Evolutionary conservation across 1,139 yeast genomes (phyloP).

Genomic region (Trichomonascaceae sp.): DNA sequence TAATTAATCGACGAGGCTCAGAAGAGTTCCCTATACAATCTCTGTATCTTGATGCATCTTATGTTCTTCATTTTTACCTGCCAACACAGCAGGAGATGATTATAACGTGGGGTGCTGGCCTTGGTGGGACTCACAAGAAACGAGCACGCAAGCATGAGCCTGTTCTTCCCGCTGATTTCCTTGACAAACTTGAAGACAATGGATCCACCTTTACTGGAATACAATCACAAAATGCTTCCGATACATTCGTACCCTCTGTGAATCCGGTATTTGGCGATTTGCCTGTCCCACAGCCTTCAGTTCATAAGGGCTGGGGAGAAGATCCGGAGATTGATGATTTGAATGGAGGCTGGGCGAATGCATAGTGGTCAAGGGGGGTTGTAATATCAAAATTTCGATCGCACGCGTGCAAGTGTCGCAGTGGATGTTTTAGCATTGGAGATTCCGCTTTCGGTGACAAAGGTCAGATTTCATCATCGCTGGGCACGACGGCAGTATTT

Average conservation of each 20-base stretch:
- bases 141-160: slow-evolving; percentile 37
- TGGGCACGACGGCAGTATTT: too few species aligned
- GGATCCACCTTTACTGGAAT: background rate
- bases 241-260: slow-evolving; percentile 7
- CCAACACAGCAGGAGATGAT: slow-evolving; percentile 38
- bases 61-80: slow-evolving; percentile 32
- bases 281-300: slow-evolving; percentile 26
- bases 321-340: slow-evolving; percentile 22
- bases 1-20: slow-evolving; percentile 6
- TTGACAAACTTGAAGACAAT: slow-evolving; percentile 31
- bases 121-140: slow-evolving; percentile 33
- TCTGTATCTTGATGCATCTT: slow-evolving; percentile 30
- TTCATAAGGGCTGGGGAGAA: slow-evolving; percentile 27
- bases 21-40: slow-evolving; percentile 21
- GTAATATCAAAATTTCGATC: background rate
- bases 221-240: background rate
- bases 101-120: slow-evolving; percentile 39
- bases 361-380: background rate
- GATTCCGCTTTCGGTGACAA: too few species aligned
- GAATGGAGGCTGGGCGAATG: slow-evolving; percentile 15
- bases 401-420: too few species aligned
- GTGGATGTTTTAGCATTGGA: too few species aligned
- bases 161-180: slow-evolving; percentile 34
- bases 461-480: too few species aligned
- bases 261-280: slow-evolving; percentile 22